Conservation (phyloP, 78 protist species). For the Dictyostelium brefeldianum region DNA sequence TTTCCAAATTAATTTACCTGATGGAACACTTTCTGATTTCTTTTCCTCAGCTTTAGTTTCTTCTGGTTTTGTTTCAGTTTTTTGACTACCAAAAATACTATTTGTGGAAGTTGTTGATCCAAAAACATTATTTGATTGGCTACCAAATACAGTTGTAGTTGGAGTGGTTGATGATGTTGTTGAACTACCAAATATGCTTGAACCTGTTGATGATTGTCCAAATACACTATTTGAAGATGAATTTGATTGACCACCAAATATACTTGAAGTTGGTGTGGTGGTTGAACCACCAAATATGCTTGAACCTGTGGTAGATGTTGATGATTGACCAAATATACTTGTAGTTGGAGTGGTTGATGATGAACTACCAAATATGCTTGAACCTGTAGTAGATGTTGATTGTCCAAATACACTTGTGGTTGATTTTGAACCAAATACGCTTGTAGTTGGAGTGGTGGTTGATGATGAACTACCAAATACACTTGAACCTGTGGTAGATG, state of each 20-base stretch:
- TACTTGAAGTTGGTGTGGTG: not conserved
- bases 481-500: not conserved
- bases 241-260: not conserved
- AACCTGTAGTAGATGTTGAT: not conserved
- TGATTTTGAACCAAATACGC: not conserved
- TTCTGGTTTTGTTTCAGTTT: not conserved
- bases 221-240: not conserved
- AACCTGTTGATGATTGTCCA: not conserved
- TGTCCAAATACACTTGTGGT: not conserved
- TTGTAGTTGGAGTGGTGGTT: not conserved
- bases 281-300: not conserved
- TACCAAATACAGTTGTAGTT: not conserved
- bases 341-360: not conserved
- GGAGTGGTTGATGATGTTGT: not conserved
- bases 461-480: not conserved
- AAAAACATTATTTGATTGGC: too few species aligned
- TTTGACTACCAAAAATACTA: not conserved
- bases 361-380: not conserved
- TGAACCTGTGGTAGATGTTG: not conserved
- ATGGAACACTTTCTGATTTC: not conserved
- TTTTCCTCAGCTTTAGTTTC: not conserved
- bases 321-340: not conserved
- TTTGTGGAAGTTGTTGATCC: not conserved
- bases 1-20: slow-evolving; percentile 20
- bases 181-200: not conserved